Percentiles rank a stretch among this genome's conserved stretches.
These are phyloP conservation scores for Ophidiomyces ophidiicola DNA, from an alignment of 2,329 filamentous ascomycete genomes.

Conservation along the genomic window DNA sequence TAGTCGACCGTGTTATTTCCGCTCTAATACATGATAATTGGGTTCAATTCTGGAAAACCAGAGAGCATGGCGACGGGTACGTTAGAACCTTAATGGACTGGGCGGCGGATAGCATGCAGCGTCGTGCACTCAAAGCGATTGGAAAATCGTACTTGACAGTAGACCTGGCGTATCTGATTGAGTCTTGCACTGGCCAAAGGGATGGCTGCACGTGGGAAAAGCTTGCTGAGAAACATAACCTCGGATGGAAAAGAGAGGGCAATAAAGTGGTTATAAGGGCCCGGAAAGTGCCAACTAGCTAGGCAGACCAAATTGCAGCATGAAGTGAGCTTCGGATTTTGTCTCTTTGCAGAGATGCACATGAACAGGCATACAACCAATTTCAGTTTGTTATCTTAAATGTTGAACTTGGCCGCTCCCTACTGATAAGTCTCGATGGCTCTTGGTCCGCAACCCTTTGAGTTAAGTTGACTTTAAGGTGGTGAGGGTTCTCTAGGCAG, in stretches of 20 bases:
- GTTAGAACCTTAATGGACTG: conserved; percentile 68
- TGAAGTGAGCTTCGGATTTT: conserved; percentile 8
- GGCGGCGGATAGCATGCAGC: conserved; percentile 60
- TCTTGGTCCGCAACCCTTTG: conserved; percentile 54
- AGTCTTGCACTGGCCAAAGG: conserved; percentile 35
- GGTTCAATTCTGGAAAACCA: conserved; percentile 60
- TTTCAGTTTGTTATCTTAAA: conserved; percentile 51
- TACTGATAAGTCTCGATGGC: conserved; percentile 44
- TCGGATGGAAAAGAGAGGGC: conserved; percentile 74
- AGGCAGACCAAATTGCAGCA: neutral
- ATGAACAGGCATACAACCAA: conserved; percentile 31
- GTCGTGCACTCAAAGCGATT: conserved; percentile 74
- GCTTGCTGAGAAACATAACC: conserved; percentile 53
- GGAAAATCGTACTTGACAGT: conserved; percentile 68
- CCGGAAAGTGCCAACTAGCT: conserved; percentile 8
- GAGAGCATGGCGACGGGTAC: conserved; percentile 65
- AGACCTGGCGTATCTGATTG: conserved; percentile 58
- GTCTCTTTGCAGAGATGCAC: neutral
- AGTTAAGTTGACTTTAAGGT: conserved; percentile 58
- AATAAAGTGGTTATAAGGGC: conserved; percentile 61
- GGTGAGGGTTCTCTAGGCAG: conserved; percentile 62
- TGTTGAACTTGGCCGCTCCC: conserved; percentile 60
- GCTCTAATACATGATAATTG: conserved; percentile 74
- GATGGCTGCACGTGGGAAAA: conserved; percentile 53
- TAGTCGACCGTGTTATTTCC: conserved; percentile 55